Evolutionary conservation across 768 basidiomycete species (phyloP).

Genomic region (Gloeopeniophorella convolvens): DNA sequence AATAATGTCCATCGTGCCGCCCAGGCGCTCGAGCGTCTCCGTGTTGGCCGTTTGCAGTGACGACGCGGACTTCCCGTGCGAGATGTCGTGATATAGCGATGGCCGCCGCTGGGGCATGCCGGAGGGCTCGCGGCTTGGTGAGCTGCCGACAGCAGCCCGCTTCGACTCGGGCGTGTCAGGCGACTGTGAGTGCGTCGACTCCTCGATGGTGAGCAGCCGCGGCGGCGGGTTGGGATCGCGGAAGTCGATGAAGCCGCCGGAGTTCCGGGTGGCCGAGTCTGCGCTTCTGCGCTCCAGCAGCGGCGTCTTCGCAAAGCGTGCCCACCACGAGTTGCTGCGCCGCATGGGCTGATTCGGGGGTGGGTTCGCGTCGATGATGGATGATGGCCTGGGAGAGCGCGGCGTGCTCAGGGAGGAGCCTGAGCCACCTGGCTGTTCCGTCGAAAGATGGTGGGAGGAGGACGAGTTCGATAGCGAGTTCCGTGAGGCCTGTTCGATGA

Average conservation of each 20-base stretch:
- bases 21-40: constrained; percentile 59
- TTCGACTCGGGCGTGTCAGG: constrained; percentile 15
- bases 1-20: constrained; percentile 61
- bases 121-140: neutral
- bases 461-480: constrained; percentile 20
- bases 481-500: constrained; percentile 30
- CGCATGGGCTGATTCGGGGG: constrained; percentile 44
- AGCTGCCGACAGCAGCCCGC: neutral
- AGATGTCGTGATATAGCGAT: constrained; percentile 22
- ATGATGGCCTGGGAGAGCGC: constrained; percentile 32
- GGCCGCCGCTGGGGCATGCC: constrained; percentile 16
- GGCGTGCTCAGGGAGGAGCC: constrained; percentile 6
- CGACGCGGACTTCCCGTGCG: constrained; percentile 32
- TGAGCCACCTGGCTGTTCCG: constrained; percentile 18
- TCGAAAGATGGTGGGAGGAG: constrained; percentile 8
- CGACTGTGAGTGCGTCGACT: constrained; percentile 36
- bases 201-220: constrained; percentile 51
- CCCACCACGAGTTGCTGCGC: constrained; percentile 75
- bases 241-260: constrained; percentile 41
- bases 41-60: constrained; percentile 65
- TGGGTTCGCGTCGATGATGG: constrained; percentile 37
- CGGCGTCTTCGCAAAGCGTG: constrained; percentile 59
- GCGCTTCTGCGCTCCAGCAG: constrained; percentile 53
- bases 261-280: constrained; percentile 24
- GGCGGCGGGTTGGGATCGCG: constrained; percentile 80